A percentile compares a stretch with the other conserved stretches of the same genome.
phyloP scores from a whole-genome alignment of 202 grass and related monocot species.

The Sporobolus alterniflorus region DNA sequence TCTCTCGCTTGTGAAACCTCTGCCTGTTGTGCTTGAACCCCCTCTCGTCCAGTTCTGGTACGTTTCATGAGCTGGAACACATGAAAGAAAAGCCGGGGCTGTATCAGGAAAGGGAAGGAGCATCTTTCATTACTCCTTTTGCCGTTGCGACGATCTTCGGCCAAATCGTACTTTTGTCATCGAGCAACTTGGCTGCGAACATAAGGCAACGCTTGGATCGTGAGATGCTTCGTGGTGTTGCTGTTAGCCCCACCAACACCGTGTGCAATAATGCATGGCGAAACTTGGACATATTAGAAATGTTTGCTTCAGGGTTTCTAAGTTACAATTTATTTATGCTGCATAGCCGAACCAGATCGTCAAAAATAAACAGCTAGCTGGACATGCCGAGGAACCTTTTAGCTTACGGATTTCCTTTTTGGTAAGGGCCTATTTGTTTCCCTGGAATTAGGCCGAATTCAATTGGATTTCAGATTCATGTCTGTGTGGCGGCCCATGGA shows the following conservation, averaged over 20 bases:
- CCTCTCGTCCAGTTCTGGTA: not conserved
- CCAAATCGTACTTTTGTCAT: slow-evolving; percentile 18
- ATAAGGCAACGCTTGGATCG: not conserved
- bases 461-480: no score
- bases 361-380: no score
- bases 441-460: no score
- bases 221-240: not conserved
- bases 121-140: not conserved
- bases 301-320: no score
- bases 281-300: no score
- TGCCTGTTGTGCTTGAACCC: not conserved
- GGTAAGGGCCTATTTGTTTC: no score
- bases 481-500: no score
- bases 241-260: not conserved
- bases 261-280: not conserved
- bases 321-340: no score
- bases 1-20: not conserved
- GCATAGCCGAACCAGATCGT: no score
- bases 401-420: no score
- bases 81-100: not conserved
- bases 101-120: not conserved
- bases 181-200: not conserved
- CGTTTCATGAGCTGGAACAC: not conserved
- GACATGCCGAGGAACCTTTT: no score
- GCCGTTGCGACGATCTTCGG: slow-evolving; percentile 2